Base-by-base conservation (phyloP, 2,329 filamentous ascomycete species). In the Juglanconis oblonga region DNA sequence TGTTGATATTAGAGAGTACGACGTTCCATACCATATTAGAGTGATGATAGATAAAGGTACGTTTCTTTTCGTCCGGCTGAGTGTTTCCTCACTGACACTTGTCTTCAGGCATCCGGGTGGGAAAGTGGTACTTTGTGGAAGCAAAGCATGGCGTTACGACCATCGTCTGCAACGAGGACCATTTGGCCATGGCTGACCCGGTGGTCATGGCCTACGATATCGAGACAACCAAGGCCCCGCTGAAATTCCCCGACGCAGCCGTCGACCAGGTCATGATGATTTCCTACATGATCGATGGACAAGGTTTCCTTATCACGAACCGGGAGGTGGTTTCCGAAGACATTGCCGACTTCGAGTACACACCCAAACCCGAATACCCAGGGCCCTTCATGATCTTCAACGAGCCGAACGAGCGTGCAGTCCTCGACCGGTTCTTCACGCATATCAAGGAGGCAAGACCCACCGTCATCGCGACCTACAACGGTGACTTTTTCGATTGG, bases 401-500 rank as follows among this genome's bases (percentile, higher is more conserved):
- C 72, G 96, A 99, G 72, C 90, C 92, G 1, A 88, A 98, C 69
- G 95, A 99, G 75, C 95, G 95, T 73, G 85, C 82, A 1, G 72
- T 96, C 2, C 80, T 99, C 29, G 94, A 98, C 71, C 83, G 95
- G 14, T 99, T 99, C 76, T 98, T 99, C 70, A 81, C 91, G 45
- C 95, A 97, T 73, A 90, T 99, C 74, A 98, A 99, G 70, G 92
- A 97, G 73, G 92, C 92, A 1, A 86, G 90, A 62, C 95, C 95
- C 0, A 98, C 93, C 0, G 94, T 99, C 59, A 99, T 99, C 73
- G 94, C 96, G 40, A 99, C 95, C n/a, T 99, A 99, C 82, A 99
- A 99, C 91, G 95, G 95, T 78, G 95, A 99, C 79, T 99, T 99
- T 74, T 99, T 99, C 87, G 95, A 99, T 88, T 99, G 95, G 95